Base-by-base conservation (phyloP, 331 rosid species). In the Erythrophleum ivorense region DNA sequence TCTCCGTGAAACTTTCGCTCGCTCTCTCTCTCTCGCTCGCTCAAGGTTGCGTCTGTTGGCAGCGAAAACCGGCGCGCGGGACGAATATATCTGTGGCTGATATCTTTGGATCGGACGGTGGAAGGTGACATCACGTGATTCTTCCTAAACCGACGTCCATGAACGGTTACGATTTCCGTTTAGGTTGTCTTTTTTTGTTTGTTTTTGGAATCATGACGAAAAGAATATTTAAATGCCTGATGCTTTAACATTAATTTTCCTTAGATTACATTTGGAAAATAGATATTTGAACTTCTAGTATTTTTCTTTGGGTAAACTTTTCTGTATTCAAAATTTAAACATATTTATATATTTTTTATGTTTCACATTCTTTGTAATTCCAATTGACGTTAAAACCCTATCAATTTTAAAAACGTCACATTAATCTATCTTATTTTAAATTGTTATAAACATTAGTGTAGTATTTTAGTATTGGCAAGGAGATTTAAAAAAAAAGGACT, bases 11-110 rank as follows among this genome's bases (percentile, higher is more conserved):
- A 34, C 45, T 57, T 41, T 6, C 11, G 0, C 6, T 59, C 3
- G 9, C 9, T 80, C 62, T 69, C 12, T 14, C 31, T 18, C 13
- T 19, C 0, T 21, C 38, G 41, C 53, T 41, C 34, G 11, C 21
- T 3, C 73, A 18, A 46, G 86, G 54, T 83, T 82, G 91, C 91
- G 90, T 92, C 71, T 73, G 65, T 34, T 50, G 18, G 55, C 82
- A 82, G 94, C 80, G 0, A 31, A 55, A 50, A 34, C 2, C 7
- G n/a, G 48, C 15, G 80, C 45, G 81, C 68, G 41, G 18, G 36
- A 33, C 71, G 6, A 3, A 7, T 78, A 38, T 76, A 48, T 83
- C 83, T 74, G 74, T 69, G 19, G 74, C 12, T 4, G 6, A 41
- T 68, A 0, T 0, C 74, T 69, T 11, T 21, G 55, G 74, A 6